These are phyloP conservation scores for Pythium brassicae DNA, from an alignment of 352 stramenopile genomes.

Conservation along the genomic window DNA sequence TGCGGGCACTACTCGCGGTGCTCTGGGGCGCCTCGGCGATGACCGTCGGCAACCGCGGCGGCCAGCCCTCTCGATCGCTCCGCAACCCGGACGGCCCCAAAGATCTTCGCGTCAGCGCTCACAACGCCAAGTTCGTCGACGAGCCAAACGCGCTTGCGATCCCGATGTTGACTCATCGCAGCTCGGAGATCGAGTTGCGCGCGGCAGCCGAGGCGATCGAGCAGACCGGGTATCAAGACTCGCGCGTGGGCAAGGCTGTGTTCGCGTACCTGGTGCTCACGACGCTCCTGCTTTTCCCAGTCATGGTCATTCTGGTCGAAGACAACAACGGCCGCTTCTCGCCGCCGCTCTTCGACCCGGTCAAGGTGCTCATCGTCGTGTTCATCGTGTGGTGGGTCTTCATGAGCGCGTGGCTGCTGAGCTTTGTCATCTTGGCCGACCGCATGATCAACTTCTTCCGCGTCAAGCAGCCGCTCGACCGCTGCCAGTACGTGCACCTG, in stretches of 20 bases:
- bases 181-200: too few species aligned
- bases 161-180: too few species aligned
- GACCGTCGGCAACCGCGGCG: constrained; percentile 3
- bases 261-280: constrained; percentile 58
- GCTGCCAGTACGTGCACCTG: constrained; percentile 46
- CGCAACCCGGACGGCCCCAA: too few species aligned
- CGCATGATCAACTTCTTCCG: constrained; percentile 65
- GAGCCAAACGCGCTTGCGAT: too few species aligned
- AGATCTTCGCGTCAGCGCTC: background rate
- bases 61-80: background rate
- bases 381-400: constrained; percentile 62
- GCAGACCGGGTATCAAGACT: constrained; percentile 44
- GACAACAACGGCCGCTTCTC: constrained; percentile 54
- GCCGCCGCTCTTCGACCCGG: constrained; percentile 44
- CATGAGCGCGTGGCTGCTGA: constrained; percentile 37
- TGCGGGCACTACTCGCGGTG: constrained; percentile 1
- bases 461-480: constrained; percentile 27
- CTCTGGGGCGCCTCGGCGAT: constrained; percentile 4
- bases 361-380: constrained; percentile 44
- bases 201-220: constrained; percentile 41
- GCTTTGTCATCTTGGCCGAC: constrained; percentile 35
- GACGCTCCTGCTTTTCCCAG: constrained; percentile 49
- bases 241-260: constrained; percentile 31
- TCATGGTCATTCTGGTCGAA: constrained; percentile 40
- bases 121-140: background rate